Percentiles rank a stretch among this genome's conserved stretches.
These are phyloP conservation scores for Xylaria sp. DNA, from an alignment of 2,329 filamentous ascomycete species.

Conservation along the genomic window DNA sequence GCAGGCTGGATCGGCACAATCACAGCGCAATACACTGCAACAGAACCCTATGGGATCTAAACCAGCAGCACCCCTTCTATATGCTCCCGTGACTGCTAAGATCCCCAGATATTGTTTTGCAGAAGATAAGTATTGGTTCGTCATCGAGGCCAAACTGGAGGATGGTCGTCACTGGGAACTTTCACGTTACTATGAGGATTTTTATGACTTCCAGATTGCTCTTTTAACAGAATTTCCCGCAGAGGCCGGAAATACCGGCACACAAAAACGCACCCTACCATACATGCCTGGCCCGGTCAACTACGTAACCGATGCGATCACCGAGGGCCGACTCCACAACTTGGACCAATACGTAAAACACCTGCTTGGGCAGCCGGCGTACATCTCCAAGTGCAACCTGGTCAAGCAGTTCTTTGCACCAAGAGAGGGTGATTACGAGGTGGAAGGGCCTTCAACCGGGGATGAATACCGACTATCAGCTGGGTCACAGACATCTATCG, in stretches of 20 bases:
- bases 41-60: constrained; percentile 36
- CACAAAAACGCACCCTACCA: constrained; percentile 74
- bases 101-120: constrained; percentile 94
- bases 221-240: constrained; percentile 86
- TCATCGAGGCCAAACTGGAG: constrained; percentile 85
- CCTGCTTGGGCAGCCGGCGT: constrained; percentile 71
- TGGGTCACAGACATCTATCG: constrained; percentile 61
- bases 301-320: constrained; percentile 96
- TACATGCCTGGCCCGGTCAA: constrained; percentile 98
- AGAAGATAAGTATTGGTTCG: constrained; percentile 98
- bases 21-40: constrained; percentile 38
- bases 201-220: constrained; percentile 97
- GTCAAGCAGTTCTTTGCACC: constrained; percentile 90
- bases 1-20: constrained; percentile 35
- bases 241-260: constrained; percentile 81
- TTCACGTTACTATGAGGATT: constrained; percentile 93
- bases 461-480: constrained; percentile 73
- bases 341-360: constrained; percentile 95
- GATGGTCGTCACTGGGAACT: constrained; percentile 91
- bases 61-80: constrained; percentile 49
- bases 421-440: constrained; percentile 86
- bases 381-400: constrained; percentile 78
- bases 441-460: constrained; percentile 59
- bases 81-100: constrained; percentile 73
- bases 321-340: constrained; percentile 85